A percentile compares a stretch with the other conserved stretches of the same genome.
Evolutionary conservation across 805 yeast species (phyloP).

Genomic region (Kuraishia capsulata): DNA sequence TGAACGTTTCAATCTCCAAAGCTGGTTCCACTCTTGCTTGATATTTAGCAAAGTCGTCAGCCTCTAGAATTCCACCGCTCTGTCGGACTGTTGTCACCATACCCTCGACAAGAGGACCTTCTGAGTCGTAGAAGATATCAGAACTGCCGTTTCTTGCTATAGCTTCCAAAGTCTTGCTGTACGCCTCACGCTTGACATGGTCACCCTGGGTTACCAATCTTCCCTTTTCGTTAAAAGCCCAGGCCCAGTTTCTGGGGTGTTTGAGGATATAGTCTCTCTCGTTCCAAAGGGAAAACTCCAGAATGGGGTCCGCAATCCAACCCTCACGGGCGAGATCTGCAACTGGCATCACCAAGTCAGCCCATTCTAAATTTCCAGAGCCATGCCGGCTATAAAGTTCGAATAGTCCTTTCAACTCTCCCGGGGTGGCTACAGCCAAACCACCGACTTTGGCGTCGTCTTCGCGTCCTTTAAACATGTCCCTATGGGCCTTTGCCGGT

Average conservation of each 20-base stretch:
- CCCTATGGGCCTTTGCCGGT: conserved; percentile 49
- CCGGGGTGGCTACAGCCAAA: conserved; percentile 83
- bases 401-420: conserved; percentile 81
- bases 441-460: conserved; percentile 66
- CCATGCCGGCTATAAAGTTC: conserved; percentile 52
- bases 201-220: conserved; percentile 46
- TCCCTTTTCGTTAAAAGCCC: conserved; percentile 31
- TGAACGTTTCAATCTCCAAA: conserved; percentile 26
- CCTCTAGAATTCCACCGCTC: conserved; percentile 59
- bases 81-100: conserved; percentile 40
- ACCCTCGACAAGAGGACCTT: conserved; percentile 60
- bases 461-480: conserved; percentile 52
- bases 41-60: conserved; percentile 62
- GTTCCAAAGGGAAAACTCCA: conserved; percentile 31
- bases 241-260: conserved; percentile 43
- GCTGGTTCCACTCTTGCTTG: conserved; percentile 38
- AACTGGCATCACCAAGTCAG: conserved; percentile 66
- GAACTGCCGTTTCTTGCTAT: conserved; percentile 74
- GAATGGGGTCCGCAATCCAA: conserved; percentile 39
- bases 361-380: conserved; percentile 66
- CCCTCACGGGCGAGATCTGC: conserved; percentile 57
- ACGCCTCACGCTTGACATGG: conserved; percentile 42
- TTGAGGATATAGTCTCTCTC: conserved; percentile 23
- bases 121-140: conserved; percentile 75
- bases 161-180: conserved; percentile 57